Evolutionary conservation across 2,329 filamentous ascomycete genomes (phyloP), one percentile per base, ranked within the genome.

Genomic region (Fusarium azukiicola): DNA sequence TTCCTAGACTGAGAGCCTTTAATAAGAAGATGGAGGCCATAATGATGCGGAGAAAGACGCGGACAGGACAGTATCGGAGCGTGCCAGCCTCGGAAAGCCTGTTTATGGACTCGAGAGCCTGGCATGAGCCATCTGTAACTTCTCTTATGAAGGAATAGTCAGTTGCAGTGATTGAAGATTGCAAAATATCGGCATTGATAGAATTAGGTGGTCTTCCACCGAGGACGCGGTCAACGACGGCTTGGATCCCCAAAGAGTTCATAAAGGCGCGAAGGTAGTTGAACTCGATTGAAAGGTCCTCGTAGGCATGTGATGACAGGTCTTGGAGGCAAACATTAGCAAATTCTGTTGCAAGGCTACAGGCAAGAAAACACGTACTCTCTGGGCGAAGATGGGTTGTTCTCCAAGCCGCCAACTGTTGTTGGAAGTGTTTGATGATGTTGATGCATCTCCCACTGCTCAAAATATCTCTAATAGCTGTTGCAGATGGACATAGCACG

Each of bases 141-240:
- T 92, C 91, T 81, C 90, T 89, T 19, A 93, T 91, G 76, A 92
- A 92, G 47, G 89, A 88, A 71, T 91, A 92, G 78, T 93, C 91
- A 64, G 88, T 87, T 3, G 89, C 87, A 86, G 78, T 90, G 85
- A 17, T 88, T 83, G 16, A 89, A 81, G 49, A 89, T 84, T 83
- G 89, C 50, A 61, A 50, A 21, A 74, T 52, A 8, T 72, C 69
- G 11, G 71, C 56, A 19, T 74, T 56, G 10, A 58, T 67, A 2
- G 63, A 63, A 3, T 69, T 56, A 7, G 69, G 50, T 7, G 63
- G 61, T 17, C 69, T 69, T 7, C 54, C 49, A 3, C 72, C 86
- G 80, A 66, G 80, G 40, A 69, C 81, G 78, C 69, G 82, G 75
- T 93, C 91, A 6, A 92, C 90, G 6, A 93, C 89, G 5, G 91